Percentiles rank a stretch among this genome's conserved stretches.
phyloP scores from a whole-genome alignment of 257 asterid species.

The Penstemon davidsonii region DNA sequence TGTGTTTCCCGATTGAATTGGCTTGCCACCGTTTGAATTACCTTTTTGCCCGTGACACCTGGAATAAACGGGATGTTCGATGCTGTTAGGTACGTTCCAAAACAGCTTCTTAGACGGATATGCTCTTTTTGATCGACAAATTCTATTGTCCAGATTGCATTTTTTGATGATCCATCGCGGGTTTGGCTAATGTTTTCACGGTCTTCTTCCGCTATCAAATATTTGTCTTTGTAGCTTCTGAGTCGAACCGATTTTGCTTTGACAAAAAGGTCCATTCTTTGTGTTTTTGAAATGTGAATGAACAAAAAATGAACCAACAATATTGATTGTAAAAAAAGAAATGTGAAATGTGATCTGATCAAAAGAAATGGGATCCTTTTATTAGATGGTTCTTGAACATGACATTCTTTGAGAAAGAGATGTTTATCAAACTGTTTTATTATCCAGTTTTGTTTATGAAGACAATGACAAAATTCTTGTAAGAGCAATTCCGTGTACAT shows the following conservation, averaged over 20 bases:
- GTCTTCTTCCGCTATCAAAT: conserved; percentile 59
- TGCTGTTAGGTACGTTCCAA: conserved; percentile 59
- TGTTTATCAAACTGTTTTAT: no score
- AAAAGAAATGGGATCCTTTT: no score
- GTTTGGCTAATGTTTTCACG: conserved; percentile 41
- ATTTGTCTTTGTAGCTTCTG: conserved; percentile 54
- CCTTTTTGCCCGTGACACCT: conserved; percentile 50
- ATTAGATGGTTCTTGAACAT: no score
- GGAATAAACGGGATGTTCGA: conserved; percentile 50
- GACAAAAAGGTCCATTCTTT: conserved; percentile 57
- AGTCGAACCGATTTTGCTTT: conserved; percentile 53
- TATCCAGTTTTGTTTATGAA: no score
- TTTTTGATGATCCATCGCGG: conserved; percentile 35
- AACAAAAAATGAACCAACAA: not conserved
- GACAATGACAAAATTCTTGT: no score
- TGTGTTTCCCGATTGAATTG: conserved; percentile 37
- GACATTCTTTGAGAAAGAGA: no score
- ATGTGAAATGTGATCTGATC: no score
- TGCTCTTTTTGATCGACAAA: conserved; percentile 38
- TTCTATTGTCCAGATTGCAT: conserved; percentile 54
- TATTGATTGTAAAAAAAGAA: no score
- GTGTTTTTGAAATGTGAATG: not conserved
- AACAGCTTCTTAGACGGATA: conserved; percentile 56
- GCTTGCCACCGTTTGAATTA: conserved; percentile 40
- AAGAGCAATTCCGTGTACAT: no score